These are phyloP conservation scores for Agastache rugosa DNA, from an alignment of 257 asterid genomes.

Conservation along the genomic window DNA sequence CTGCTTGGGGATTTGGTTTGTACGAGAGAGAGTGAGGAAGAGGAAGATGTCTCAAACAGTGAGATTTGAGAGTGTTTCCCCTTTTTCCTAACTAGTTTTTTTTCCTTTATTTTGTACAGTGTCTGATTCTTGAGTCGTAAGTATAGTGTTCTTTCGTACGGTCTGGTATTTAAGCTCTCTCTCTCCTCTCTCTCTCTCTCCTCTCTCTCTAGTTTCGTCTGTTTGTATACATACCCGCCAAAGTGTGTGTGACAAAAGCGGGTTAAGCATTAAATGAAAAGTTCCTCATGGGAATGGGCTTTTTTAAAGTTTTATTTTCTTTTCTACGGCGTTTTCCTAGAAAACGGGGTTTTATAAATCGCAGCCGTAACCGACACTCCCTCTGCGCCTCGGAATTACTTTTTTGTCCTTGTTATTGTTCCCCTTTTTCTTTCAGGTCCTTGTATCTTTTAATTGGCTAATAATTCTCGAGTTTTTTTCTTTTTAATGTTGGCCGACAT, in stretches of 20 bases:
- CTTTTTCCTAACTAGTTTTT: not conserved
- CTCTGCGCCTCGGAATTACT: constrained; percentile 5
- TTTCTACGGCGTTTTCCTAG: not conserved
- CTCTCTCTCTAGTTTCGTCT: constrained; percentile 32
- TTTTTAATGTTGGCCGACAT: no score
- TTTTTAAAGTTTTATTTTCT: not conserved
- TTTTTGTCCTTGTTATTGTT: constrained; percentile 8
- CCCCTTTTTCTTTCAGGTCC: not conserved
- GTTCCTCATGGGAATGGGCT: constrained; percentile 39
- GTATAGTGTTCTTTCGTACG: constrained; percentile 44
- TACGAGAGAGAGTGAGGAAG: constrained; percentile 36
- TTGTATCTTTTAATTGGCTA: not conserved
- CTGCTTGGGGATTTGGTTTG: constrained; percentile 21
- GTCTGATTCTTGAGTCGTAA: constrained; percentile 37
- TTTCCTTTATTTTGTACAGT: constrained; percentile 35
- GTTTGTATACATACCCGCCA: constrained; percentile 70
- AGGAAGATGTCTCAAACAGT: constrained; percentile 31
- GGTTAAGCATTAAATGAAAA: constrained; percentile 46
- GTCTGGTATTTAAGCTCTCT: constrained; percentile 35
- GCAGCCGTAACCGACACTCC: constrained; percentile 54
- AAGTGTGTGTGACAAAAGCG: constrained; percentile 45
- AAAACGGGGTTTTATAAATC: constrained; percentile 37
- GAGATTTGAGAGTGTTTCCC: constrained; percentile 37
- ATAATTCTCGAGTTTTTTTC: not conserved
- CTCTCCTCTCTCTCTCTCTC: constrained; percentile 29